Base-by-base conservation (phyloP, 148 eudicot species). In the Rhododendron mucronatum region DNA sequence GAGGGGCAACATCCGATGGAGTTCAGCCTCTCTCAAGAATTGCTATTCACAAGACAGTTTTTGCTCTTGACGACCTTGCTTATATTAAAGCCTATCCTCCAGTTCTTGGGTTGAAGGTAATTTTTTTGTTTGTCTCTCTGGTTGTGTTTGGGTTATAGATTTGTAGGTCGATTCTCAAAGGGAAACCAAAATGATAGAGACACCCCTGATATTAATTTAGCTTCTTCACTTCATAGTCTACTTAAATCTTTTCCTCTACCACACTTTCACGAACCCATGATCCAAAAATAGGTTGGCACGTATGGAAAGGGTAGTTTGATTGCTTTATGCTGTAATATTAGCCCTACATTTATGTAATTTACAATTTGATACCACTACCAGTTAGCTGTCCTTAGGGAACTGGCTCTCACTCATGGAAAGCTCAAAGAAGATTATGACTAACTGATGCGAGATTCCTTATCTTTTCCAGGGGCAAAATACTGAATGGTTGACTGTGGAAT, bases 1-100 rank as follows among this genome's bases (percentile, higher is more conserved):
- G 87, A 47, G 84, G 89, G 75, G 93, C 69, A 26, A 35, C 57
- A 51, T 91, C 94, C 11, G 91, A 91, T 87, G 94, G 91, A 84
- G 93, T 82, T 88, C 97, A 94, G 23, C 96, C 98, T 63, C 91
- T 95, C 67, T 89, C 98, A 39, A 91, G 78, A 83, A 93, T 95
- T 51, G 91, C 90, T 20, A 91, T 95, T 78, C 92, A 95, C 84
- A 87, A 87, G 78, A 87, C 93, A 35, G 88, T 67, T 53, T 28
- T 91, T 82, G 93, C 91, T 75, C 82, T 91, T 84, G 88, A 94
- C 87, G 88, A 84, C 5, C 51, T 82, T 37, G 95, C 97, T 77
- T 90, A 76, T 89, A 77, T 94, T 35, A 91, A 86, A 85, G 97
- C 92, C 53, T 91, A 91, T 80, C 98, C 98, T 78, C 76, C 93